Base-by-base conservation (phyloP, 768 basidiomycete species). In the Russula foetens region DNA sequence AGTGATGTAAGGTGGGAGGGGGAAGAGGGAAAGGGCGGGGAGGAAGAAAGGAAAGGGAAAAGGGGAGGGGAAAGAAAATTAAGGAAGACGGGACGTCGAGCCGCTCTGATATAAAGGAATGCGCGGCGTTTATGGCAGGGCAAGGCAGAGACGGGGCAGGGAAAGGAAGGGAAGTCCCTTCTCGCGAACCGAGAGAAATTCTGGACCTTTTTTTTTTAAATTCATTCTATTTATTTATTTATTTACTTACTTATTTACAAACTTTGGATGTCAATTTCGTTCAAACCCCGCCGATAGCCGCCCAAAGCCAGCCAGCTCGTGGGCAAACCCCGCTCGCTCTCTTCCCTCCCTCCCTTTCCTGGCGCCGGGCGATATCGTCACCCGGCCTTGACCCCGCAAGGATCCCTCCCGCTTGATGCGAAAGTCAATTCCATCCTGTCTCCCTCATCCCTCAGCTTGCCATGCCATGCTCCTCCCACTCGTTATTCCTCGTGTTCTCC, bases 91-190 rank as follows among this genome's bases (percentile, higher is more conserved):
- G 54, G 48, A 21, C n/a, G 49, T 19, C 31, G 39, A n/a, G 60
- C 50, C 60, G 60, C 48, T 58, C 48, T 44, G 50, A 62, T 62
- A 62, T 58, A 58, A 41, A 41, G 23, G 50, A 61, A 11, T 51
- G 46, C 55, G 52, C 60, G 60, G 60, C 55, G 55, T 62, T 62
- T 57, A 62, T 23, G 23, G 39, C 46, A 52, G 24, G 24, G 58
- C 15, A 19, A 29, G 56, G 48, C 38, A 51, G 48, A 47, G 23
- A 4, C 28, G 6, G 8, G 24, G 28, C 12, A 48, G 43, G 38
- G 14, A n/a, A 3, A 26, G 5, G 7, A 23, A 41, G 39, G 17
- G 35, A 43, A 41, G 56, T 9, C 9, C 31, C 31, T 33, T 5
- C 31, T 33, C 35, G 47, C 28, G 8, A 49, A 44, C 28, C 19